Base-by-base conservation (phyloP, 805 yeast species). In the Wickerhamomyces xylosicus region DNA sequence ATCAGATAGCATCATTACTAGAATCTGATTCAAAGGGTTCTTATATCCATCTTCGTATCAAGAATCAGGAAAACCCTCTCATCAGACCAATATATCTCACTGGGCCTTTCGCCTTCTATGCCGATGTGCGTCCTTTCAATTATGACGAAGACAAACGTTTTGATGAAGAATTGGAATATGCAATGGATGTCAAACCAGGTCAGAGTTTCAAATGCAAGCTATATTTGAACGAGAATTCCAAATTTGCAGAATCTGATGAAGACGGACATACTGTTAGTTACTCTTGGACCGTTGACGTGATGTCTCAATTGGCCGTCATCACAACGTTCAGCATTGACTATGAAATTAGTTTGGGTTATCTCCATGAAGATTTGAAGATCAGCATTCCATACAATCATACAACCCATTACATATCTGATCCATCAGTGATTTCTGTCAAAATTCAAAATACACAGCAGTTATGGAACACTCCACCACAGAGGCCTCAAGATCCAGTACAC, bases 31-130 rank as follows among this genome's bases (percentile, higher is more conserved):
- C 41, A 0, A 5, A 27, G 10, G 50, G 54, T 0, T 35, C 41
- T 15, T 50, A 25, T 25, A 34, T 67, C 1, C 74, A 66, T 64
- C 58, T 80, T 15, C 71, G 74, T 39, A 72, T 89, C 31, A 76
- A 74, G 50, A 89, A 89, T 58, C 64, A 62, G 3, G 96, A 87
- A 56, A 72, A 75, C 46, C 62, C 84, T 3, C 70, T 92, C 1
- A 56, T 85, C 47, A 61, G 95, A 21, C 94, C 97, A 0, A 83
- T 95, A 2, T 85, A 79, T 50, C 59, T 92, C 34, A 79, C 89
- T 1, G 98, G 97, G 0, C 98, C 98, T 0, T 90, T 77, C 54
- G 67, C 85, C 2, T 60, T 92, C 5, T 92, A 92, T 52, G 84
- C 79, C 18, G 97, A 90, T 57, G 75, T 92, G 36, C 66, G 79